Evolutionary conservation across 768 basidiomycete genomes (phyloP), one percentile per base, ranked within the genome.

Genomic region (Floccularia luteovirens): DNA sequence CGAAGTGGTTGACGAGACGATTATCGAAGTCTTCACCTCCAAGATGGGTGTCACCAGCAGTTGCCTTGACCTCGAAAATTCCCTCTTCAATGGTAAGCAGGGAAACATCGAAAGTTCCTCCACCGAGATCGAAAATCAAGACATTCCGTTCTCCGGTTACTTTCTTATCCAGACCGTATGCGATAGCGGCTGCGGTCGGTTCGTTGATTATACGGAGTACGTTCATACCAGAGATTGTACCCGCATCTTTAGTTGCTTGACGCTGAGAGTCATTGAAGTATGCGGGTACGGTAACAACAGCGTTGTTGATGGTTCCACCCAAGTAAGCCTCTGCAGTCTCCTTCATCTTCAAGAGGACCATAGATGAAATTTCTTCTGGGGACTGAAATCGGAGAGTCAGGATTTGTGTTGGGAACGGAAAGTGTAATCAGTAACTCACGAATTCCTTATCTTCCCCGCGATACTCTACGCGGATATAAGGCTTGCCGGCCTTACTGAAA

Each of bases 241-340:
- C 94, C 25, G 94, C 92, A 56, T 98, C 94, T 72, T 96, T 98
- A 54, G 94, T 98, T 16, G 94, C 94, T 57, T 94, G 91, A 59
- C 94, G 88, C 60, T 98, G 94, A 19, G 94, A 93, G 70, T 98
- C 92, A 64, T 98, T 98, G 76, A 97, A 97, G 74, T 97, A 97
- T 25, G 93, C 92, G 23, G 93, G 93, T 47, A 97, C 85, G 20
- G 92, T 94, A 55, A 97, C 83, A 52, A 98, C 94, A 41, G 94
- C 94, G 62, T 93, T 91, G 62, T 61, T 81, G 60, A 92, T 69
- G 41, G 70, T 76, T 54, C 68, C 72, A 44, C 94, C 91, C 50
- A 98, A 77, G 69, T 98, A 96, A 36, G 94, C 84, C 71, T 98
- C 94, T 24, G 94, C 90, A 43, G 80, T 89, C 70, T 98, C 93